Conservation (phyloP, 78 protist species). For the Chrysochromulina parva region DNA sequence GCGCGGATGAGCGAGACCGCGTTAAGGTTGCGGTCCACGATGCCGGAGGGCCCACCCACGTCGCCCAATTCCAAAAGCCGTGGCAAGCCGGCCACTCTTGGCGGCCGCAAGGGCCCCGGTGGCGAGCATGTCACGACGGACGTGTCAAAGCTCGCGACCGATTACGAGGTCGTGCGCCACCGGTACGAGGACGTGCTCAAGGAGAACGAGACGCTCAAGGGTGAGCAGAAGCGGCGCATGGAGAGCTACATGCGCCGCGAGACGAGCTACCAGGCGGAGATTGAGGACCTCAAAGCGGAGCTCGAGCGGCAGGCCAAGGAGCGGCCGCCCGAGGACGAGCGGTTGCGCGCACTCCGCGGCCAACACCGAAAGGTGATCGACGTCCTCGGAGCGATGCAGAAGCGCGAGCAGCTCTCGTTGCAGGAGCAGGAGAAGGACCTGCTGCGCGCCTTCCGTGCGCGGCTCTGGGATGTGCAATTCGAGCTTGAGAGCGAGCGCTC, state of each 20-base stretch:
- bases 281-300: neutral
- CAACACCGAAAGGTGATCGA: neutral
- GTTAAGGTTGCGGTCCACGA: too few relatives aligned
- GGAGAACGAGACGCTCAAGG: slow-evolving; percentile 10
- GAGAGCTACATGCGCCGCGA: slow-evolving; percentile 5
- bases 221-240: neutral
- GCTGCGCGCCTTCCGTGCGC: slow-evolving; percentile 34
- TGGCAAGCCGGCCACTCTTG: too few relatives aligned
- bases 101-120: too few relatives aligned
- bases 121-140: too few relatives aligned
- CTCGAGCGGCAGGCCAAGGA: neutral
- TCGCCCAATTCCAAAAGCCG: too few relatives aligned
- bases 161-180: neutral
- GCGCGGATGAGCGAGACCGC: too few relatives aligned
- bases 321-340: neutral
- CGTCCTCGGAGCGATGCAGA: neutral
- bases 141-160: neutral
- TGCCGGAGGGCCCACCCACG: too few relatives aligned
- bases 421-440: slow-evolving; percentile 11
- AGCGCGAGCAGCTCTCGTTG: neutral
- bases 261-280: neutral
- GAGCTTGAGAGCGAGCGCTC: slow-evolving; percentile 34
- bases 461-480: slow-evolving; percentile 14
- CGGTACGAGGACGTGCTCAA: slow-evolving; percentile 11
- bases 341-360: neutral